phyloP scores from a whole-genome alignment of 2,329 filamentous ascomycete species.

The Aspergillus latus region DNA sequence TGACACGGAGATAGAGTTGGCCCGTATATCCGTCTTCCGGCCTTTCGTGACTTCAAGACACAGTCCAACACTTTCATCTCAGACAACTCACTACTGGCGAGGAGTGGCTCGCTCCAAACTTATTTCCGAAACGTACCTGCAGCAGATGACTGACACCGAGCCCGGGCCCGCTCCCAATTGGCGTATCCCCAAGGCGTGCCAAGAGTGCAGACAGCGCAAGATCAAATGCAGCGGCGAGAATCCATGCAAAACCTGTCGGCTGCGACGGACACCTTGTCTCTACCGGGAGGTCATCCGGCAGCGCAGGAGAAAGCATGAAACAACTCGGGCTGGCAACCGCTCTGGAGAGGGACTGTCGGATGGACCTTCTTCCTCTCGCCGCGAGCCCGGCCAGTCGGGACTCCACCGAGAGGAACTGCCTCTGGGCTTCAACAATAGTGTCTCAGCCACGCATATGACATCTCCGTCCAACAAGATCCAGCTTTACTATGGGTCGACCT shows the following conservation, averaged over 20 bases:
- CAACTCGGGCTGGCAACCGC: constrained; percentile 11
- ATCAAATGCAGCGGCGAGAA: constrained; percentile 42
- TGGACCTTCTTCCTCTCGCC: constrained; percentile 14
- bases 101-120: background rate
- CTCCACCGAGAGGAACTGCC: constrained; percentile 21
- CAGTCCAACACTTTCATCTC: background rate
- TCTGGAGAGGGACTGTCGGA: background rate
- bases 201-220: constrained; percentile 44
- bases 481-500: constrained; percentile 50
- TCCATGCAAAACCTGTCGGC: constrained; percentile 43
- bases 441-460: constrained; percentile 49
- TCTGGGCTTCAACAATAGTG: constrained; percentile 41
- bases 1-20: background rate
- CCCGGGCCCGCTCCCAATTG: constrained; percentile 25
- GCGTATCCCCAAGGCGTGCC: constrained; percentile 42
- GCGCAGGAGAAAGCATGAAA: constrained; percentile 31
- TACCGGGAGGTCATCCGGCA: constrained; percentile 40
- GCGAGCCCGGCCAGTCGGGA: constrained; percentile 18
- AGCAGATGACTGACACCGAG: constrained; percentile 28
- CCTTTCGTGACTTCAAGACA: background rate
- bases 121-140: background rate
- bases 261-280: constrained; percentile 33
- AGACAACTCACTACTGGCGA: background rate
- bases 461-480: constrained; percentile 48
- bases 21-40: background rate